Percentiles rank a stretch among this genome's conserved stretches.
Conservation (phyloP, 192 early-diverging fungal genomes). For the Podila horticola region DNA sequence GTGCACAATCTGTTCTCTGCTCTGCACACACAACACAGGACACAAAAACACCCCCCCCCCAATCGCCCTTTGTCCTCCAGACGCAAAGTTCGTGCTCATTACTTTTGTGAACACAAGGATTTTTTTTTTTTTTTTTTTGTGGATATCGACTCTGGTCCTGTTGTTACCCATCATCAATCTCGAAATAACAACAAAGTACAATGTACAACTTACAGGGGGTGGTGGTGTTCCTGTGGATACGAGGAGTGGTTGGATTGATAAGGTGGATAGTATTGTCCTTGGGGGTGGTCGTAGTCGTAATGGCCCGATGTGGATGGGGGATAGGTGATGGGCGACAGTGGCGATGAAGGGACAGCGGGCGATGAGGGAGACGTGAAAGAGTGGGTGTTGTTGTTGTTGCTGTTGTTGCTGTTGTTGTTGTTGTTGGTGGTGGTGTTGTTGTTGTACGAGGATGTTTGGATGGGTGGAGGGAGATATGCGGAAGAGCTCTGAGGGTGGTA, state of each 20-base stretch:
- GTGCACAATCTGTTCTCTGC: no score
- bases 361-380: not conserved
- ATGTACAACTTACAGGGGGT: not conserved
- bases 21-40: no score
- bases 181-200: not conserved
- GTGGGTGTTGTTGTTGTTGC: constrained; percentile 14
- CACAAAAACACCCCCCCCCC: not conserved
- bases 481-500: constrained; percentile 21
- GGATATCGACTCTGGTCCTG: not conserved
- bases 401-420: constrained; percentile 11
- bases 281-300: not conserved
- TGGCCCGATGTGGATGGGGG: not conserved
- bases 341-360: not conserved
- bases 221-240: not conserved
- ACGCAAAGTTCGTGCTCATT: not conserved
- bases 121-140: no score
- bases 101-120: no score
- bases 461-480: not conserved
- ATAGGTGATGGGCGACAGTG: not conserved
- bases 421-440: not conserved
- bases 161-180: not conserved
- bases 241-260: not conserved
- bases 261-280: constrained; percentile 3
- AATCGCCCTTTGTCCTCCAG: not conserved
- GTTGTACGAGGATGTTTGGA: not conserved